Evolutionary conservation across 805 yeast genomes (phyloP), one percentile per base, ranked within the genome.

Genomic region (Jamesozyma spencerorum): DNA sequence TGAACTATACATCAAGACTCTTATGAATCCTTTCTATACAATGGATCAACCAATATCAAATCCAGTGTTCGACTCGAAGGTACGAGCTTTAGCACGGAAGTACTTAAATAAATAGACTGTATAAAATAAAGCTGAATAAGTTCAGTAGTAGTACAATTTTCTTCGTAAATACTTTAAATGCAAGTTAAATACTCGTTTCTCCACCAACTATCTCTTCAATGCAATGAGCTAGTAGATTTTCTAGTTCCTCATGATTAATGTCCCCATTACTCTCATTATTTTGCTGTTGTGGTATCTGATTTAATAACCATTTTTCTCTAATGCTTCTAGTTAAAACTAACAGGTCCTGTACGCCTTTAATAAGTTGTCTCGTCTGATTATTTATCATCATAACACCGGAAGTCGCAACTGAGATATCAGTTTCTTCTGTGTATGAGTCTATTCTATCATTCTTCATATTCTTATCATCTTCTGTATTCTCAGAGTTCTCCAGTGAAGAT

Each of bases 21-120:
- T 85, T 36, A 67, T 90, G 68, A 84, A 81, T 48, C 97, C 98
- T 1, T 92, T 92, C 57, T 90, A 88, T 57, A 68, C 73, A 36
- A 72, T 77, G 31, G 83, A 85, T 53, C 83, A 80, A 47, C 79
- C 86, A 2, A 84, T 92, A 18, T 69, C 72, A 26, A 79, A 84
- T 35, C 76, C 81, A 1, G 76, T 71, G 14, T 90, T 90, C 58
- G 96, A 90, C 62, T 59, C 75, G 42, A 75, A 79, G 51, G 81
- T 90, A 31, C 75, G 82, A 54, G 60, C 70, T 22, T 59, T 82
- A 44, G 94, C 94, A 5, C 77, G 77, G 52, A 85, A 84, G 63
- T 84, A 87, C 58, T 64, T 90, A 47, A 84, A 53, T 55, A 40
- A 47, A 44, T 49, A 36, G 28, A 17, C 6, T 15, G 31, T 10